A percentile compares a stretch with the other conserved stretches of the same genome.
Evolutionary conservation across 768 basidiomycete species (phyloP).

Genomic region (Agrocybe pediades): DNA sequence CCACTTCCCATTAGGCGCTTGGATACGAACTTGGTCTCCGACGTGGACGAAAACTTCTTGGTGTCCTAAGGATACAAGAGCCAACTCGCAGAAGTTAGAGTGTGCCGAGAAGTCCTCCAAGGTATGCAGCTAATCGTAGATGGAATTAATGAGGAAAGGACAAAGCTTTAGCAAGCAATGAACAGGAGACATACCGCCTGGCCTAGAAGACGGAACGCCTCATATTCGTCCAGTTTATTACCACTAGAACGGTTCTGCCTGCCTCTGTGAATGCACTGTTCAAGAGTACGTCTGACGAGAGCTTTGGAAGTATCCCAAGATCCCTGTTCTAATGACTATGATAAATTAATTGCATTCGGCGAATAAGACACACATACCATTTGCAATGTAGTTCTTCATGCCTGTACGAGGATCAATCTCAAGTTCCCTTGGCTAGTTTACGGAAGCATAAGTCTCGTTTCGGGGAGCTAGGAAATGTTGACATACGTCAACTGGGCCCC

Average conservation of each 20-base stretch:
- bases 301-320: conserved; percentile 89
- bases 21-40: conserved; percentile 75
- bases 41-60: conserved; percentile 83
- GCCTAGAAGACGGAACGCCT: conserved; percentile 81
- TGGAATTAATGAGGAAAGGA: not conserved
- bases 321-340: conserved; percentile 46
- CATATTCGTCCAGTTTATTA: conserved; percentile 70
- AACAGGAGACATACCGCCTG: conserved; percentile 47
- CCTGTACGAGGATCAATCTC: conserved; percentile 84
- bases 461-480: conserved; percentile 3
- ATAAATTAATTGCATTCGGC: not conserved
- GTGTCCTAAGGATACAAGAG: conserved; percentile 75
- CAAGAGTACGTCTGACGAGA: conserved; percentile 71
- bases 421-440: conserved; percentile 79
- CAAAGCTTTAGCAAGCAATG: not conserved
- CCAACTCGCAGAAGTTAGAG: conserved; percentile 88
- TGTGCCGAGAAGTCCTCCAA: conserved; percentile 90
- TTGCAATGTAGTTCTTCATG: conserved; percentile 96
- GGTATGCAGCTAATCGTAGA: conserved; percentile 61
- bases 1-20: conserved; percentile 70
- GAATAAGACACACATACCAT: conserved; percentile 41
- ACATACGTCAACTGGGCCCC: conserved; percentile 78
- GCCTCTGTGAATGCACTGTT: conserved; percentile 80
- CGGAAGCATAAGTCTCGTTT: no score
- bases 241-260: conserved; percentile 59